Evolutionary conservation across 257 asterid genomes (phyloP), one percentile per base, ranked within the genome.

Genomic region (Salvia hispanica): DNA sequence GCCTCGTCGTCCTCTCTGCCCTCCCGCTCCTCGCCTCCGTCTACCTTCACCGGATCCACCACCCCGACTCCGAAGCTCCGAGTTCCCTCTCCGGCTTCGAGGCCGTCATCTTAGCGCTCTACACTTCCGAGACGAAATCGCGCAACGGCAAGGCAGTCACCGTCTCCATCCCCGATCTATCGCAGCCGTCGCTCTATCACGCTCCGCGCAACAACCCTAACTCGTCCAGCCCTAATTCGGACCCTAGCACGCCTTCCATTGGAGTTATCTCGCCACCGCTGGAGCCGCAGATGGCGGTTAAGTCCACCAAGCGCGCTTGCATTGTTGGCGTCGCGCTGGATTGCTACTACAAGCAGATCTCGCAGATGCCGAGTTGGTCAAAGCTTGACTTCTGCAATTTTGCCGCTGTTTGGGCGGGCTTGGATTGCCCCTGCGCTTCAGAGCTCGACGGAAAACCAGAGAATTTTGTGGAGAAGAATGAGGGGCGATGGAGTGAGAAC

Each of bases 321-420:
- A 93, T 93, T 68, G 95, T 93, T 15, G 97, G 99, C 9, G 88
- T 86, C 15, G 94, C 92, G 8, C 79, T 93, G 12, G 97, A 90
- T 71, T 93, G 95, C 74, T 93, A 82, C 65, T 90, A 82, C 77
- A 87, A 88, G 66, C 92, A 86, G 84, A 84, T 93, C 78, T 82
- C 97, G 3, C 95, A 86, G 74, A 90, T 93, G 95, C 97, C 99
- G 6, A 78, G 78, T 37, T 93, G 99, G 95, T 90, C 95, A 0
- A 93, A 93, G 81, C 65, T 78, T 62, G 95, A 93, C 76, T 87
- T 90, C 65, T 93, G 99, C 52, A 82, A 43, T 50, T 84, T 84
- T 31, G 84, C 80, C 0, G 72, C 89, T 2, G 85, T 70, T 74
- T 93, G 99, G 96, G 99, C 92, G 1, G 97, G 97, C 63, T 77